Evolutionary conservation across 2,329 filamentous ascomycete genomes (phyloP), one percentile per base, ranked within the genome.

Genomic region (Falciphora oryzae): DNA sequence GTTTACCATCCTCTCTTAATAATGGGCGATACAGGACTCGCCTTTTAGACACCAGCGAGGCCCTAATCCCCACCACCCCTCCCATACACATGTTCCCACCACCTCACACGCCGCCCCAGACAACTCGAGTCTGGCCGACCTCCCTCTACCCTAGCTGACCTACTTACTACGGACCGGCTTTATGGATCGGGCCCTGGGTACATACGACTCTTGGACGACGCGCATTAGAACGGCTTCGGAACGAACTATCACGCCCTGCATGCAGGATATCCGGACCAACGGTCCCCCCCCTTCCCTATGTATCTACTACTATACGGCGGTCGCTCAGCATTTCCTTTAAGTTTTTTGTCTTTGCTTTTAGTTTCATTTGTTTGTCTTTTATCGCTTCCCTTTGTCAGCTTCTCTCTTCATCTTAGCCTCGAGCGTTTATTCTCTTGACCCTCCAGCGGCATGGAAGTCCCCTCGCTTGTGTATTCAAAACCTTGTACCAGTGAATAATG

Each of bases 221-320:
- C 44, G 44, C 44, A 53, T 53, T 53, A 53, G 44, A 53, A 53
- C 44, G 44, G 44, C 44, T 53, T 53, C 44, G 44, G 44, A n/a
- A 53, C 44, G 44, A 53, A 53, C 44, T 53, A n/a, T 53, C 18
- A 53, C 22, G 44, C 44, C 44, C 44, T 53, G 44, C 44, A 53
- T 25, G 44, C 44, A 53, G 44, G 44, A 53, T 53, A 53, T 53
- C 44, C 44, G n/a, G 44, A 53, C 44, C 44, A 53, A 53, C 44
- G 44, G 44, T 53, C 44, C 44, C 8, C 44, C 22, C 44, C 44
- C 25, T 58, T 29, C 27, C 57, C 57, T 58, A 58, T 58, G 57
- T 58, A 58, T 58, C 29, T 58, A 58, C 57, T 58, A 28, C 27
- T 58, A 28, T 58, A 58, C 29, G 57, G 29, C 27, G 60, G n/a